Conservation (phyloP, 805 yeast genomes). For the Candida lessepsii region DNA sequence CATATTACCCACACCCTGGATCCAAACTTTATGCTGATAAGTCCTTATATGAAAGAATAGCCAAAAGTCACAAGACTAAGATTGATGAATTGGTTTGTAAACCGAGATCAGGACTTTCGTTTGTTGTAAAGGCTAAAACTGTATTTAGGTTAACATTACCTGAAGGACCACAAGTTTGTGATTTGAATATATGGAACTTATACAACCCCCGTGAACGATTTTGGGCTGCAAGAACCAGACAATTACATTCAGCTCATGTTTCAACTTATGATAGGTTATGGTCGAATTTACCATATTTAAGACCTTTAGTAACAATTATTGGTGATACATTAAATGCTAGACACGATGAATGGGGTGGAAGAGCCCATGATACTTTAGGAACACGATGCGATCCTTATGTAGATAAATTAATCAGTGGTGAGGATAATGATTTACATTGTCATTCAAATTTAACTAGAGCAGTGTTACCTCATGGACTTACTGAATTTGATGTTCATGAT, state of each 20-base stretch:
- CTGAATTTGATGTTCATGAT: slow-evolving; percentile 67
- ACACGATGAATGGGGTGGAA: slow-evolving; percentile 64
- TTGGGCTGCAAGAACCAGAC: slow-evolving; percentile 72
- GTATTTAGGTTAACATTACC: slow-evolving; percentile 61
- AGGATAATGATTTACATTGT: slow-evolving; percentile 65
- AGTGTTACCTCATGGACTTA: slow-evolving; percentile 56
- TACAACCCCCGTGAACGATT: slow-evolving; percentile 62
- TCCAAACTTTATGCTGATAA: slow-evolving; percentile 53
- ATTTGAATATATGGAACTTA: slow-evolving; percentile 62
- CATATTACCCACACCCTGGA: slow-evolving; percentile 56
- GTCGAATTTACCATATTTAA: slow-evolving; percentile 63
- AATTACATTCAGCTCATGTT: slow-evolving; percentile 62
- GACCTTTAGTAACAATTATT: slow-evolving; percentile 64
- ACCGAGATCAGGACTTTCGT: slow-evolving; percentile 59
- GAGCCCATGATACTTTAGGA: slow-evolving; percentile 64
- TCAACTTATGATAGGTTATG: slow-evolving; percentile 60
- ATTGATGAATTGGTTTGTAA: slow-evolving; percentile 45
- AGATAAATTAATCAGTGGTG: slow-evolving; percentile 61
- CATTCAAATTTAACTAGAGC: slow-evolving; percentile 64
- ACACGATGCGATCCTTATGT: slow-evolving; percentile 72
- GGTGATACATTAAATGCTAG: slow-evolving; percentile 57
- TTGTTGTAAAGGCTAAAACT: slow-evolving; percentile 60
- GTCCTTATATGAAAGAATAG: slow-evolving; percentile 45
- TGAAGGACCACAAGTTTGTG: slow-evolving; percentile 72
- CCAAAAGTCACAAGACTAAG: slow-evolving; percentile 42